These are phyloP conservation scores for Phellopilus nigrolimitatus DNA, from an alignment of 1,284 basidiomycete genomes.

Conservation along the genomic window DNA sequence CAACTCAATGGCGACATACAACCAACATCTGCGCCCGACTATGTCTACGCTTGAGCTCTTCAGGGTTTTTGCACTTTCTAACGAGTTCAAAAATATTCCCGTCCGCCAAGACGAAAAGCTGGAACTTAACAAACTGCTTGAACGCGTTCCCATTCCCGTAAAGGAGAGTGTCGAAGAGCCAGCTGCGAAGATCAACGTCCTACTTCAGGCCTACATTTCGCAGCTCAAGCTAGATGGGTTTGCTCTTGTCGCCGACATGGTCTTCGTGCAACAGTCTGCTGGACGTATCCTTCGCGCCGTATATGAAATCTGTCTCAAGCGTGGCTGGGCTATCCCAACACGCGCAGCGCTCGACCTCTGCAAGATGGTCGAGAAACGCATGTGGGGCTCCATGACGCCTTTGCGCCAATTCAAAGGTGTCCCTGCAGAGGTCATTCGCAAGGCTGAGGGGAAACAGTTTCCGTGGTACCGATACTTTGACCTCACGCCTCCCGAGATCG, in stretches of 20 bases:
- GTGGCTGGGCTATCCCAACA: slow-evolving; percentile 96
- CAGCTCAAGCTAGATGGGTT: slow-evolving; percentile 92
- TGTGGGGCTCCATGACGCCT: slow-evolving; percentile 99
- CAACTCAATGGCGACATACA: slow-evolving; percentile 95
- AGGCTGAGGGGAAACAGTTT: slow-evolving; percentile 98
- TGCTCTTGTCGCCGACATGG: slow-evolving; percentile 97
- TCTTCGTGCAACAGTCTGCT: slow-evolving; percentile 90
- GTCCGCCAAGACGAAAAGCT: slow-evolving; percentile 70
- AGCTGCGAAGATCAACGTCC: slow-evolving; percentile 95
- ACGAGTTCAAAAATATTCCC: slow-evolving; percentile 95
- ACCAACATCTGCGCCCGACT: slow-evolving; percentile 86
- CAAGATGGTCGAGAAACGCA: slow-evolving; percentile 93
- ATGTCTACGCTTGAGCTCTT: slow-evolving; percentile 92
- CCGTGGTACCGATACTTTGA: slow-evolving; percentile 14
- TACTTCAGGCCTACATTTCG: slow-evolving; percentile 94
- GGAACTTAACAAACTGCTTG: slow-evolving; percentile 89
- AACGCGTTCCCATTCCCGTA: slow-evolving; percentile 95
- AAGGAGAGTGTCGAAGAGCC: slow-evolving; percentile 97
- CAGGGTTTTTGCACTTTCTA: slow-evolving; percentile 93
- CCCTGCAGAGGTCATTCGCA: slow-evolving; percentile 81
- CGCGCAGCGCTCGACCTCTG: slow-evolving; percentile 90
- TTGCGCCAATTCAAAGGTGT: slow-evolving; percentile 93
- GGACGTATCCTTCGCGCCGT: slow-evolving; percentile 94
- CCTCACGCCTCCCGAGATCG: slow-evolving; percentile 74
- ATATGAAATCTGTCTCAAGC: slow-evolving; percentile 97